A percentile compares a stretch with the other conserved stretches of the same genome.
phyloP scores from a whole-genome alignment of 1,139 yeast genomes.

The Yamadazyma aaseri region DNA sequence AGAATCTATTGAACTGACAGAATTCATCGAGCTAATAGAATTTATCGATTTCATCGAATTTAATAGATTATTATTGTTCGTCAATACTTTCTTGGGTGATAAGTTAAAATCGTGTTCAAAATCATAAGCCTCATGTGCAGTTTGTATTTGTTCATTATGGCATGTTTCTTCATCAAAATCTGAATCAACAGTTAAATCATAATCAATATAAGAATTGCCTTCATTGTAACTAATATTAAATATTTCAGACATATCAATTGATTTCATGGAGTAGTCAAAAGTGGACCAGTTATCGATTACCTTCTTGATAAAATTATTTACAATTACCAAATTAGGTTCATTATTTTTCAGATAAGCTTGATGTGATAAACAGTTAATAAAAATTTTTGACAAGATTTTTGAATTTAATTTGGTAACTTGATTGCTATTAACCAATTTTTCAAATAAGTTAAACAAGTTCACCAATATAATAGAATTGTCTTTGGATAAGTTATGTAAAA shows the following conservation, averaged over 20 bases:
- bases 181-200: slow-evolving; percentile 29
- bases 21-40: slow-evolving; percentile 3
- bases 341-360: slow-evolving; percentile 45
- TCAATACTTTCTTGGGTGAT: slow-evolving; percentile 8
- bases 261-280: slow-evolving; percentile 10
- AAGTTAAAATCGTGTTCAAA: slow-evolving; percentile 3
- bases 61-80: slow-evolving; percentile 1
- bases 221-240: slow-evolving; percentile 21
- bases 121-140: slow-evolving; percentile 9
- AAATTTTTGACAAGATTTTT: slow-evolving; percentile 44
- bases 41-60: slow-evolving; percentile 3
- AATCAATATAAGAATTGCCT: slow-evolving; percentile 31
- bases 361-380: slow-evolving; percentile 53
- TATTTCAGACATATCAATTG: slow-evolving; percentile 22
- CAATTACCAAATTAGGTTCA: slow-evolving; percentile 46
- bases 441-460: slow-evolving; percentile 13
- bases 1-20: slow-evolving; percentile 4
- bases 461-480: slow-evolving; percentile 13
- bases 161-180: slow-evolving; percentile 15
- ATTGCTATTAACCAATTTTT: slow-evolving; percentile 14
- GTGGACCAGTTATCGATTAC: slow-evolving; percentile 44
- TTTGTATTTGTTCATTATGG: slow-evolving; percentile 18
- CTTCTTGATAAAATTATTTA: slow-evolving; percentile 51
- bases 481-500: slow-evolving; percentile 7
- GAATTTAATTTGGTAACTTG: slow-evolving; percentile 45